A percentile compares a stretch with the other conserved stretches of the same genome.
Conservation (phyloP, 352 stramenopile species). For the Phytophthora podocarpi region DNA sequence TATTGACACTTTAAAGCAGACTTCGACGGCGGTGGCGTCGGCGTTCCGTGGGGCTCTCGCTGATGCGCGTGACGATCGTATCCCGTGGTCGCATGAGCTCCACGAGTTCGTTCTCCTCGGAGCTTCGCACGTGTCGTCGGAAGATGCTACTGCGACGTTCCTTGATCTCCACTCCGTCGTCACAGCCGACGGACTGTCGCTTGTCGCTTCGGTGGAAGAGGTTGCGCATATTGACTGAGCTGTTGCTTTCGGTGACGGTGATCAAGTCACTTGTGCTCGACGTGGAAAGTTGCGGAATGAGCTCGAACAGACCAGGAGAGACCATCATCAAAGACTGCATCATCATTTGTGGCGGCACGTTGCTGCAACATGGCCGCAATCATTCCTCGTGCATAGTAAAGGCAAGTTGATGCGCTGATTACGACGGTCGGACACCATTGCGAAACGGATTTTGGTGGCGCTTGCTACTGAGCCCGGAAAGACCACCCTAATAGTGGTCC, state of each 20-base stretch:
- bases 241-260: neutral
- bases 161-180: conserved; percentile 25
- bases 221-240: conserved; percentile 43
- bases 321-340: neutral
- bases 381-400: conserved; percentile 27
- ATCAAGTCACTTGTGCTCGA: conserved; percentile 8
- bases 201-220: conserved; percentile 39
- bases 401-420: conserved; percentile 10
- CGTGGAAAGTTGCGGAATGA: conserved; percentile 32
- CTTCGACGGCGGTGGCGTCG: conserved; percentile 28
- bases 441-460: too few species aligned
- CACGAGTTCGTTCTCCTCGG: conserved; percentile 32
- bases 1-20: neutral
- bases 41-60: conserved; percentile 16
- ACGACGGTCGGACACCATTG: neutral
- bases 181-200: conserved; percentile 16
- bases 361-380: conserved; percentile 18
- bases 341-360: neutral
- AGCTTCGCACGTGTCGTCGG: conserved; percentile 14
- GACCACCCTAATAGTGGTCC: too few species aligned
- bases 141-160: conserved; percentile 38
- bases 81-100: conserved; percentile 44
- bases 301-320: too few species aligned
- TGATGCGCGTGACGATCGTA: conserved; percentile 43
- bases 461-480: too few species aligned